phyloP scores from a whole-genome alignment of 148 eudicot genomes.

The Rhododendron henanense region DNA sequence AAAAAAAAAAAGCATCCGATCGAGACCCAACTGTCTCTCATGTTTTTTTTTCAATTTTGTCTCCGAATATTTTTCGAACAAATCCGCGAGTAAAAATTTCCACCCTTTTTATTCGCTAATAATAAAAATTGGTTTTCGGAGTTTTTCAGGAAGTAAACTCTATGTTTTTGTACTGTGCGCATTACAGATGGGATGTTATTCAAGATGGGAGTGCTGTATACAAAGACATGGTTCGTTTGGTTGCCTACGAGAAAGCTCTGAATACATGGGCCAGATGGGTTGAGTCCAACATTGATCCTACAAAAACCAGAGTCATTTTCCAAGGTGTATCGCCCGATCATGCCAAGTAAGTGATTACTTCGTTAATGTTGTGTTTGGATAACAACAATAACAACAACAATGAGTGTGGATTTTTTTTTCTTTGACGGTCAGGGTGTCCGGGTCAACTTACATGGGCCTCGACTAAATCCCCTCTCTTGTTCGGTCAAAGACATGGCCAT shows the following conservation, averaged over 20 bases:
- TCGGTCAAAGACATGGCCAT: no score
- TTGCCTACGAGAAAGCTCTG: constrained; percentile 55
- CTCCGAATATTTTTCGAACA: background rate
- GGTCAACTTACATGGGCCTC: background rate
- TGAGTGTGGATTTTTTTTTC: background rate
- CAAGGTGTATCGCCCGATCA: constrained; percentile 74
- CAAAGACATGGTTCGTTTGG: constrained; percentile 54
- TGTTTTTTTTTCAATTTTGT: background rate
- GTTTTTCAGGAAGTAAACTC: background rate
- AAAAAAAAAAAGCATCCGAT: background rate
- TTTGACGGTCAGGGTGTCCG: background rate
- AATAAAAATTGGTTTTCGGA: background rate
- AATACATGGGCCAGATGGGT: constrained; percentile 80
- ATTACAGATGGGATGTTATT: constrained; percentile 45
- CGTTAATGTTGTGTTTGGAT: background rate
- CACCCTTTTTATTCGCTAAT: background rate
- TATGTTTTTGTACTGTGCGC: background rate
- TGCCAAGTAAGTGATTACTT: constrained; percentile 34
- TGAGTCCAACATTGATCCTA: constrained; percentile 35
- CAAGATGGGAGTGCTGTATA: constrained; percentile 27
- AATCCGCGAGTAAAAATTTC: background rate
- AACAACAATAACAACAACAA: no score
- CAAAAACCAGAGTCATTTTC: constrained; percentile 47
- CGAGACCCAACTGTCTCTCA: background rate
- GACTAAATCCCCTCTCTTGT: no score